phyloP scores from a whole-genome alignment of 2,329 filamentous ascomycete species.

The Tolypocladium endophyticum region DNA sequence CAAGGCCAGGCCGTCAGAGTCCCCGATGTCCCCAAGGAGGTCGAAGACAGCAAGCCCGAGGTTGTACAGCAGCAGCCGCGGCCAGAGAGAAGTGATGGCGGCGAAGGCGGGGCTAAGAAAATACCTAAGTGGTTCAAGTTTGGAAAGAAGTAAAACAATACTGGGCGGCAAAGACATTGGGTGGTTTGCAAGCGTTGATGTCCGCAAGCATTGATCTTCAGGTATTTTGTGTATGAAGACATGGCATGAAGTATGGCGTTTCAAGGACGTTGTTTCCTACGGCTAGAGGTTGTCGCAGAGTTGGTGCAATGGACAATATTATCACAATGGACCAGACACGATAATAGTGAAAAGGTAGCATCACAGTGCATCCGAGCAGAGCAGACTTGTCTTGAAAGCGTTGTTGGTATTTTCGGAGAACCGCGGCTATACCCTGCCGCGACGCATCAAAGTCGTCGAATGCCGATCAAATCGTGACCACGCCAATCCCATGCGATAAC shows the following conservation, averaged over 20 bases:
- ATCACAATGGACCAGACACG: not conserved
- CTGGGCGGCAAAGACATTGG: conserved; percentile 2
- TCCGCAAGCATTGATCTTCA: not conserved
- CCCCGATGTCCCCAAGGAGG: conserved; percentile 38
- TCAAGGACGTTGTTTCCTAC: not conserved
- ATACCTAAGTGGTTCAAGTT: conserved; percentile 64
- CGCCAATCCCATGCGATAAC: conserved; percentile 24
- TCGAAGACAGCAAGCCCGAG: conserved; percentile 25
- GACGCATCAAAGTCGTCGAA: conserved; percentile 18
- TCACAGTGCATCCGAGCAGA: not conserved
- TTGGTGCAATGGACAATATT: not conserved
- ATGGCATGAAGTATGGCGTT: not conserved
- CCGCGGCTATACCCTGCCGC: conserved; percentile 20
- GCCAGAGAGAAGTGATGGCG: conserved; percentile 24
- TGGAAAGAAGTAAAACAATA: conserved; percentile 51
- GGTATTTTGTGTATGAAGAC: not conserved
- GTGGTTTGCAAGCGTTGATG: not conserved
- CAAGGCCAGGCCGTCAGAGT: conserved; percentile 59
- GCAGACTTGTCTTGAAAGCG: conserved; percentile 9
- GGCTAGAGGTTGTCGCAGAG: not conserved
- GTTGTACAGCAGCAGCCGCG: conserved; percentile 13
- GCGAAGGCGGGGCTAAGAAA: conserved; percentile 30
- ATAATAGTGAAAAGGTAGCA: conserved; percentile 1
- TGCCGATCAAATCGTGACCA: conserved; percentile 23
- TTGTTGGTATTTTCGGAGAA: conserved; percentile 24